phyloP scores from a whole-genome alignment of 306 rosid species.

The Astragalus glycyphyllos region DNA sequence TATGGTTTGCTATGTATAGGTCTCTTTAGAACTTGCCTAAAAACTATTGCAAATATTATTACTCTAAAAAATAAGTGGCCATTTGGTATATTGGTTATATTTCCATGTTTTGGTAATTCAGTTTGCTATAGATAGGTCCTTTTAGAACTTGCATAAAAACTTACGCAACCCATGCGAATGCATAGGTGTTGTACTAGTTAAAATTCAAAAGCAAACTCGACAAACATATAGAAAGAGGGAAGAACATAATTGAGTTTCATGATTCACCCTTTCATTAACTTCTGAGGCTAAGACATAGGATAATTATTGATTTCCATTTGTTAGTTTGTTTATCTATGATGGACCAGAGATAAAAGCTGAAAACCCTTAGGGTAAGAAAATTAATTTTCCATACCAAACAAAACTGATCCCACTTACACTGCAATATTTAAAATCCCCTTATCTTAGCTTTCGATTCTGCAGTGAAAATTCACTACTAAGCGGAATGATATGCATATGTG shows the following conservation, averaged over 20 bases:
- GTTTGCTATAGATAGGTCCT: no score
- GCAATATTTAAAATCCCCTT: constrained; percentile 4
- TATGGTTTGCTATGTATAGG: no score
- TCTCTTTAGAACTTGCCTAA: no score
- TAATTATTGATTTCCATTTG: constrained; percentile 20
- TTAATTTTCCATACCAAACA: constrained; percentile 10
- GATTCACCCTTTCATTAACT: constrained; percentile 25
- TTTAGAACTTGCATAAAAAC: no score
- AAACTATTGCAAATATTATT: not conserved
- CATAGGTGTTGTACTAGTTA: not conserved
- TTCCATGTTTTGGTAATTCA: not conserved
- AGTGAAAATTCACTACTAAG: constrained; percentile 3
- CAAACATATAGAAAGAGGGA: not conserved
- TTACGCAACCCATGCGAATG: not conserved
- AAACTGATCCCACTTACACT: constrained; percentile 6
- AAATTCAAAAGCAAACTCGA: constrained; percentile 15
- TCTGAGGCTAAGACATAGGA: constrained; percentile 23
- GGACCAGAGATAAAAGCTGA: constrained; percentile 14
- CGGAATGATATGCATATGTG: constrained; percentile 16
- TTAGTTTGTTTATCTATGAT: constrained; percentile 31
- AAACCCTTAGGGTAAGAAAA: constrained; percentile 24
- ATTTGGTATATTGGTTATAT: not conserved
- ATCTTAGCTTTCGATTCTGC: constrained; percentile 28
- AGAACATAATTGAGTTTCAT: constrained; percentile 4
- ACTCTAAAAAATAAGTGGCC: not conserved